A percentile compares a stretch with the other conserved stretches of the same genome.
Evolutionary conservation across 2,329 filamentous ascomycete species (phyloP).

Genomic region (Colletotrichum eremochloae): DNA sequence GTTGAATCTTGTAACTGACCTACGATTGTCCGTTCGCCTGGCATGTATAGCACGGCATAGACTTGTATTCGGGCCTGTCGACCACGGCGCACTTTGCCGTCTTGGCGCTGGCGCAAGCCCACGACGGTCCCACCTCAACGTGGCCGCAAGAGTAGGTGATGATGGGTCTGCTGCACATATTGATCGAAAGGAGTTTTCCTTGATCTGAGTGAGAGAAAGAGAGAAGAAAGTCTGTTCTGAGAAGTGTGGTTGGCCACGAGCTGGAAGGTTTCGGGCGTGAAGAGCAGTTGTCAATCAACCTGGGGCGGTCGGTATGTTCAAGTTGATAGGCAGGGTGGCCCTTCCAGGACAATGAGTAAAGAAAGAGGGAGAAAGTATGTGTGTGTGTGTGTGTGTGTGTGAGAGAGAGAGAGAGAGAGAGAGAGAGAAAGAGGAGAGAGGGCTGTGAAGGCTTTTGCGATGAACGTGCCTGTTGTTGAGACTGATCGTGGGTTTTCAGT

Average conservation of each 20-base stretch:
- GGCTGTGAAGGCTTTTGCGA: not conserved
- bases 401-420: not conserved
- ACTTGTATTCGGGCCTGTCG: constrained; percentile 16
- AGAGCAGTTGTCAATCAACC: not conserved
- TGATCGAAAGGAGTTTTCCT: not conserved
- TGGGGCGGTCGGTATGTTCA: not conserved
- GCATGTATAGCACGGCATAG: constrained; percentile 28
- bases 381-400: no score
- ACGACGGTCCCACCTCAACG: not conserved
- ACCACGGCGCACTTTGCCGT: constrained; percentile 1
- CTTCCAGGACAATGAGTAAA: not conserved
- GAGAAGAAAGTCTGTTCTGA: not conserved
- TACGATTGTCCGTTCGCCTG: constrained; percentile 36
- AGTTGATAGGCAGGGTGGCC: not conserved
- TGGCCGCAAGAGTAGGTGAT: constrained; percentile 21
- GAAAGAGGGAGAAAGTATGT: not conserved
- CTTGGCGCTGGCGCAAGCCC: constrained; percentile 21
- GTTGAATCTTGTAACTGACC: constrained; percentile 34
- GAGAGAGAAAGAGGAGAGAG: no score
- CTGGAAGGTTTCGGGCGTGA: not conserved
- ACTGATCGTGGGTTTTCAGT: not conserved
- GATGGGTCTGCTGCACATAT: constrained; percentile 30
- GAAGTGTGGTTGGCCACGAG: not conserved
- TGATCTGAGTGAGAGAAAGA: not conserved
- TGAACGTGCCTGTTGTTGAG: not conserved